Conservation (phyloP, 352 stramenopile species). For the Pythium biforme region DNA sequence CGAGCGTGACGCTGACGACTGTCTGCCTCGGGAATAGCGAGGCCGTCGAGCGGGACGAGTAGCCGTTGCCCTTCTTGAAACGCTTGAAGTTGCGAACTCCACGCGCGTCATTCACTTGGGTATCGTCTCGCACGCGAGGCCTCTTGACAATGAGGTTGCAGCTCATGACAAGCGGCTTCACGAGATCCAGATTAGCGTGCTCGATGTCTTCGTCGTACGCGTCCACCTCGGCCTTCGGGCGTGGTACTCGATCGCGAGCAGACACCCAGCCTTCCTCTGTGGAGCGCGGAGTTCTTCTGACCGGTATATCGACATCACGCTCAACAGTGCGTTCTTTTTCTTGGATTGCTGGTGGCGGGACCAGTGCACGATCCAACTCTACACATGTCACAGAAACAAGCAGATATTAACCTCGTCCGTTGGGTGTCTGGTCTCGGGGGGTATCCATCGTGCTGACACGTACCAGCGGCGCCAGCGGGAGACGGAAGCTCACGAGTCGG, state of each 20-base stretch:
- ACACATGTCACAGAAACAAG: neutral
- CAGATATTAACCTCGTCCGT: too few relatives aligned
- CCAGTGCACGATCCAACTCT: neutral
- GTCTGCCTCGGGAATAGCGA: constrained; percentile 58
- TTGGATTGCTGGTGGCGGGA: neutral
- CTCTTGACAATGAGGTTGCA: constrained; percentile 59
- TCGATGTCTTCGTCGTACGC: neutral
- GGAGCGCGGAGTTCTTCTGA: neutral
- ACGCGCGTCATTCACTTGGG: constrained; percentile 14
- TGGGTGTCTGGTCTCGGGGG: too few relatives aligned
- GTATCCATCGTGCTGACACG: neutral
- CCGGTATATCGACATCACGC: neutral
- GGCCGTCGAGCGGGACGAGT: constrained; percentile 32
- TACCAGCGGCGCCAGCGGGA: neutral
- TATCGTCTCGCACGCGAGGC: neutral
- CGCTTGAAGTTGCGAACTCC: constrained; percentile 66
- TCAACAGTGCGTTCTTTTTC: neutral
- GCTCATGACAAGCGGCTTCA: constrained; percentile 39
- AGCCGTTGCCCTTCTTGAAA: constrained; percentile 79
- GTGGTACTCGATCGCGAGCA: constrained; percentile 9
- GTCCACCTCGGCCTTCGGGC: constrained; percentile 1
- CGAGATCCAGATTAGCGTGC: neutral
- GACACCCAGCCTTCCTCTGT: constrained; percentile 14
- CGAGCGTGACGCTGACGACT: constrained; percentile 57
- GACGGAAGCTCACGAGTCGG: neutral